These are phyloP conservation scores for Theileria equi DNA, from an alignment of 169 alveolate genomes.

Conservation along the genomic window DNA sequence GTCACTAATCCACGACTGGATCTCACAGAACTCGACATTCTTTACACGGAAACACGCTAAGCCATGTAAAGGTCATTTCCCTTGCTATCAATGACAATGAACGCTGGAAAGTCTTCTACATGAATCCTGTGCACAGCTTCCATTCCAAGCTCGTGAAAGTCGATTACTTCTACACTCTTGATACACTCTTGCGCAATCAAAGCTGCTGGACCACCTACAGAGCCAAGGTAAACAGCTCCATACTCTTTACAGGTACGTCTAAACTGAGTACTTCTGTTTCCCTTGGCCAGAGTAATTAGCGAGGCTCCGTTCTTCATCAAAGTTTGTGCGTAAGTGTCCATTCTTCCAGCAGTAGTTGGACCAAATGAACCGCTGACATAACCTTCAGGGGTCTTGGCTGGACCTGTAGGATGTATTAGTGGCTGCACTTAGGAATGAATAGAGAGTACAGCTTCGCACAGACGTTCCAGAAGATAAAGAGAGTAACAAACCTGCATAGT, in stretches of 20 bases:
- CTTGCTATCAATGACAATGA: slow-evolving; percentile 81
- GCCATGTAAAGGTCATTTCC: slow-evolving; percentile 86
- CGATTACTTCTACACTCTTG: slow-evolving; percentile 74
- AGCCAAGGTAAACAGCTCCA: slow-evolving; percentile 83
- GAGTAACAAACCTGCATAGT: slow-evolving; percentile 79
- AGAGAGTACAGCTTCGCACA: background rate
- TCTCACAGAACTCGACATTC: too few relatives aligned
- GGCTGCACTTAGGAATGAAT: background rate
- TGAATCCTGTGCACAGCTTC: slow-evolving; percentile 85
- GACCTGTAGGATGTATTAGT: slow-evolving; percentile 50
- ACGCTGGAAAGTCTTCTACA: slow-evolving; percentile 86
- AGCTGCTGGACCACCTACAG: slow-evolving; percentile 88
- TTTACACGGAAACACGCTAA: too few relatives aligned
- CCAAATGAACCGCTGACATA: slow-evolving; percentile 85
- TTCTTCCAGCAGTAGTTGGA: slow-evolving; percentile 88
- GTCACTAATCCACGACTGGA: too few relatives aligned
- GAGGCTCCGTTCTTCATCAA: slow-evolving; percentile 79
- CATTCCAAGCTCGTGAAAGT: slow-evolving; percentile 76
- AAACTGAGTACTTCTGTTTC: slow-evolving; percentile 77
- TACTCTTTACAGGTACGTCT: slow-evolving; percentile 79
- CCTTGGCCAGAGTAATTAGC: slow-evolving; percentile 81
- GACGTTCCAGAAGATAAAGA: background rate
- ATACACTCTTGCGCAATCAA: slow-evolving; percentile 79
- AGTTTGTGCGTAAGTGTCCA: slow-evolving; percentile 81
- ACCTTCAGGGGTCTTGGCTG: slow-evolving; percentile 85